phyloP scores from a whole-genome alignment of 108 stramenopile species.

The Cyclotella choctawhatcheeana region DNA sequence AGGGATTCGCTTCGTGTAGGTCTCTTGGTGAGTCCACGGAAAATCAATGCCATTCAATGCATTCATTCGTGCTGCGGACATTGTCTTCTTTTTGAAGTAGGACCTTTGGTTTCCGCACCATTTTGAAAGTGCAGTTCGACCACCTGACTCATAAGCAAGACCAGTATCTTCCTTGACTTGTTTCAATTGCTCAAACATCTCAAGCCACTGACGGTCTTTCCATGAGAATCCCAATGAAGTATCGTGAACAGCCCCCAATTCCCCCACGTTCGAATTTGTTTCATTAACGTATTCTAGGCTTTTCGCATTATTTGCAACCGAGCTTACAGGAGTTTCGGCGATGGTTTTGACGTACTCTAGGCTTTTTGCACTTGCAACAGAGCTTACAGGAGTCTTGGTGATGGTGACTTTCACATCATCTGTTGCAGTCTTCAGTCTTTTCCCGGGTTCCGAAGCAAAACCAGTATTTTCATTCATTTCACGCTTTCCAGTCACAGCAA shows the following conservation, averaged over 20 bases:
- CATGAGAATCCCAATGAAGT: not conserved
- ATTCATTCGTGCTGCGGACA: not conserved
- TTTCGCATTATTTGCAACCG: too few relatives aligned
- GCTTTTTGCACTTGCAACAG: too few relatives aligned
- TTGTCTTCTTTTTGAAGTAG: not conserved
- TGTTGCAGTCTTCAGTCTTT: not conserved
- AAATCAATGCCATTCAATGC: not conserved
- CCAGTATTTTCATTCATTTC: not conserved
- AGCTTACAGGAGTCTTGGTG: not conserved
- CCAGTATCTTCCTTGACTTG: not conserved
- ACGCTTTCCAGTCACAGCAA: constrained; percentile 1
- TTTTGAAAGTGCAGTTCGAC: not conserved
- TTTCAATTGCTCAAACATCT: not conserved
- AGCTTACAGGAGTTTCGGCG: too few relatives aligned
- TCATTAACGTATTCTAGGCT: not conserved
- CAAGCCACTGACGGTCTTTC: not conserved
- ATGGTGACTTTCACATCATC: not conserved
- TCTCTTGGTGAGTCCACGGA: not conserved
- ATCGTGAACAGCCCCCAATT: not conserved
- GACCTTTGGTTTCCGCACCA: not conserved
- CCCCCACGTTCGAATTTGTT: not conserved
- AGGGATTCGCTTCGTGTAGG: not conserved
- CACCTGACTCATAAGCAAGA: not conserved
- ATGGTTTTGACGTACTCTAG: too few relatives aligned
- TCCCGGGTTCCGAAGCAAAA: not conserved